Evolutionary conservation across 805 yeast species (phyloP), one percentile per base, ranked within the genome.

Genomic region (Debaryomyces prosopidis): DNA sequence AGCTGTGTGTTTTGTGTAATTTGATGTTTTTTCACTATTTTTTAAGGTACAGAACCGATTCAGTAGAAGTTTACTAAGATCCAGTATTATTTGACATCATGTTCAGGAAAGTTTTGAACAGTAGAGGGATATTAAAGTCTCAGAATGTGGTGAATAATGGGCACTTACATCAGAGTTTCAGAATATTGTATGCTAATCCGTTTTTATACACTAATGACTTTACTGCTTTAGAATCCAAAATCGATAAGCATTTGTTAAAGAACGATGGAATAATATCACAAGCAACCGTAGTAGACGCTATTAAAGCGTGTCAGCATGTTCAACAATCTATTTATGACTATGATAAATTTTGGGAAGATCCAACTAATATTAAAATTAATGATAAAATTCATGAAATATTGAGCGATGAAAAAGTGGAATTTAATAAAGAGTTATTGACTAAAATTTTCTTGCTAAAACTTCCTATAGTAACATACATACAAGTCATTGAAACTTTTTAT

Each of bases 361-460:
- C 63, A 1, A 48, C 52, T 10, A 56, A 59, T 39, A 50, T 55
- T 26, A 36, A 47, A 16, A 47, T 66, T 35, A 54, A 54, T 31
- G 43, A 50, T 6, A 50, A 52, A 36, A 57, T 68, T 17, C 50
- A 50, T 9, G 45, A 47, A 19, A 50, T 68, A 5, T 55, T 69
- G 41, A 36, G 15, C 20, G 43, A 50, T 35, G 60, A 55, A 7
- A 45, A 48, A 11, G 57, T 49, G 7, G 31, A 36, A 1, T 65
- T 70, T 39, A 47, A 58, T 10, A 43, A 54, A 10, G 44, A 39
- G 2, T 57, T 71, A 15, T 56, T 73, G 45, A 58, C 51, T 27
- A 47, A 55, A 18, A 47, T 68, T 7, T 63, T 73, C 36, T 48
- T 66, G 14, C 52, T 72, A 44, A 62, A 65, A 36, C 59, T 73